A percentile compares a stretch with the other conserved stretches of the same genome.
Evolutionary conservation across 2,329 filamentous ascomycete species (phyloP).

Genomic region (Cordyceps cateniannulata): DNA sequence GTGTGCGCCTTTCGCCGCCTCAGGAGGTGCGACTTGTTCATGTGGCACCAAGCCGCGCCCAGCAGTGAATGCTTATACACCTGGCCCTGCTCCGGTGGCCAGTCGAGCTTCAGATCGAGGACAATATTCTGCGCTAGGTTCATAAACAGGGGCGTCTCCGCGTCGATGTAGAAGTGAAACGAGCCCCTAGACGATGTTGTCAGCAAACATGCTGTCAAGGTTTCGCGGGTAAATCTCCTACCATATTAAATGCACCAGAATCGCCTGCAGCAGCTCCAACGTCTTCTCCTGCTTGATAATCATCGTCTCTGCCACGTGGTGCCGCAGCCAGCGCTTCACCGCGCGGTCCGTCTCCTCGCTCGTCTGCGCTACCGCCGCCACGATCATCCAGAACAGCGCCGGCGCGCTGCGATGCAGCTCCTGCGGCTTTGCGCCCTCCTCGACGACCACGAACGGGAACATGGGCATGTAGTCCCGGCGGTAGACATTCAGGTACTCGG

Average conservation of each 20-base stretch:
- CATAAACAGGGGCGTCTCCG: not conserved
- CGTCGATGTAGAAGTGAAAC: slow-evolving; percentile 24
- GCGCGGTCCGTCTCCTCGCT: slow-evolving; percentile 19
- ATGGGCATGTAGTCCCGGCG: slow-evolving; percentile 20
- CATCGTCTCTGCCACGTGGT: slow-evolving; percentile 22
- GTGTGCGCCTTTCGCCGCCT: not conserved
- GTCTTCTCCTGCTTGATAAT: slow-evolving; percentile 23
- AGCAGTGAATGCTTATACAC: slow-evolving; percentile 1
- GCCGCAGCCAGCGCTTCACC: slow-evolving; percentile 22
- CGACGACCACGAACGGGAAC: slow-evolving; percentile 27
- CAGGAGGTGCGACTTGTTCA: slow-evolving; percentile 9
- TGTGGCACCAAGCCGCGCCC: slow-evolving; percentile 7
- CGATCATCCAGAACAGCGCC: slow-evolving; percentile 26
- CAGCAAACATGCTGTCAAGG: no score
- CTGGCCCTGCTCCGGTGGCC: not conserved
- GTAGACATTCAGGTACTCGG: slow-evolving; percentile 23
- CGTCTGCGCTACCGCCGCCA: slow-evolving; percentile 23
- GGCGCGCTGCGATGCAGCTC: slow-evolving; percentile 22
- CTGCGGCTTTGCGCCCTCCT: slow-evolving; percentile 16
- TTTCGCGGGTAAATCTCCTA: slow-evolving; percentile 16
- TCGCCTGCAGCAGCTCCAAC: slow-evolving; percentile 25
- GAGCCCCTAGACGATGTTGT: slow-evolving; percentile 23
- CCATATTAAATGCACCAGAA: slow-evolving; percentile 25
- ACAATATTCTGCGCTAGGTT: slow-evolving; percentile 1
- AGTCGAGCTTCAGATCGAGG: slow-evolving; percentile 5